These are phyloP conservation scores for Trichosporon sp. DNA, from an alignment of 1,284 basidiomycete genomes.

Conservation along the genomic window DNA sequence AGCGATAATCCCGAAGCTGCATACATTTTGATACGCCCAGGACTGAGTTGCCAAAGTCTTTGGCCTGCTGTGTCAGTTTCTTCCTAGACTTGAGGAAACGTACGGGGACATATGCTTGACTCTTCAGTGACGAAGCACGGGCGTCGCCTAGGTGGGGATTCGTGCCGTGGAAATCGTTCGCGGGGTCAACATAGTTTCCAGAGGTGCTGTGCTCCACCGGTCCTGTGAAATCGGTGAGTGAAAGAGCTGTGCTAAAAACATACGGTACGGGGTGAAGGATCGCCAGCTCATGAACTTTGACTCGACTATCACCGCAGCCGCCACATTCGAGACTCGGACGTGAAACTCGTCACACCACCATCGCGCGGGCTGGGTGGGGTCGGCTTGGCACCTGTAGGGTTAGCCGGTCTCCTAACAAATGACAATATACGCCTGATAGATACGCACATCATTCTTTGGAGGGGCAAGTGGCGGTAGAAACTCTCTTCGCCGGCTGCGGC, in stretches of 20 bases:
- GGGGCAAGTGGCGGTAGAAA: constrained; percentile 59
- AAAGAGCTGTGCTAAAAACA: constrained; percentile 10
- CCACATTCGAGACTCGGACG: constrained; percentile 55
- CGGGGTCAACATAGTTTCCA: not conserved
- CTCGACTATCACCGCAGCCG: constrained; percentile 54
- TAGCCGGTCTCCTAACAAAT: not conserved
- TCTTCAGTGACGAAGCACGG: constrained; percentile 50
- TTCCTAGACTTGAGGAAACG: constrained; percentile 13
- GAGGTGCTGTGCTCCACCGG: constrained; percentile 52
- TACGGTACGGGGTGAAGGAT: constrained; percentile 54
- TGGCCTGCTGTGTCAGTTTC: constrained; percentile 20
- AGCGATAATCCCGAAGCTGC: not conserved
- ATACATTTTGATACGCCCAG: constrained; percentile 47
- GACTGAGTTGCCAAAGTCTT: constrained; percentile 52
- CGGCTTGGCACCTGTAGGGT: constrained; percentile 54
- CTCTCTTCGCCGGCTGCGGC: constrained; percentile 53
- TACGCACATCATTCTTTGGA: constrained; percentile 56
- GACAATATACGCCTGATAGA: not conserved
- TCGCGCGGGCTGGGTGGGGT: constrained; percentile 52
- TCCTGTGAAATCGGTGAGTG: constrained; percentile 39
- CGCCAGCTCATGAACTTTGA: constrained; percentile 51
- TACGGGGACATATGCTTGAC: constrained; percentile 50
- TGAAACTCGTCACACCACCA: constrained; percentile 59
- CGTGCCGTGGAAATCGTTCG: constrained; percentile 41
- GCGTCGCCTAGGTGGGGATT: too few species aligned